A percentile compares a stretch with the other conserved stretches of the same genome.
These are phyloP conservation scores for Penicillium oxalicum DNA, from an alignment of 2,329 filamentous ascomycete genomes.

Conservation along the genomic window DNA sequence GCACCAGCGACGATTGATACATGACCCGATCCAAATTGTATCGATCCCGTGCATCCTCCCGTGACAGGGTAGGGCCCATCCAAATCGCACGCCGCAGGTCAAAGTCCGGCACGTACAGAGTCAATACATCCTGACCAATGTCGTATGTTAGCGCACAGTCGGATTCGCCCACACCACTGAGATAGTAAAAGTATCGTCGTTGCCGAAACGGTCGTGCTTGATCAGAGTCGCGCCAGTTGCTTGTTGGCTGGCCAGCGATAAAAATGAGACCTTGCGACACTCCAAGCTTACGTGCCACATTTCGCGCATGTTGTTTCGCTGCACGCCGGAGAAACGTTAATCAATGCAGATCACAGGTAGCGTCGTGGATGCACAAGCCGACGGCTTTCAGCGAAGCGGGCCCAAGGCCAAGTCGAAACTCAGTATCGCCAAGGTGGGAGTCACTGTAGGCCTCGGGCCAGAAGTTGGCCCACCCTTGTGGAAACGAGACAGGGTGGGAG, in stretches of 20 bases:
- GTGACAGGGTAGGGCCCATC: slow-evolving; percentile 38
- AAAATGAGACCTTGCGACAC: slow-evolving; percentile 49
- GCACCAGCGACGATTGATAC: slow-evolving; percentile 47
- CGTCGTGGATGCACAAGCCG: slow-evolving; percentile 4
- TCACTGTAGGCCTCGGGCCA: neutral
- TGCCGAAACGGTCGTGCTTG: slow-evolving; percentile 53
- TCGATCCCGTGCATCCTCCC: slow-evolving; percentile 53
- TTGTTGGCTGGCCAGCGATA: slow-evolving; percentile 47
- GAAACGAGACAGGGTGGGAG: neutral
- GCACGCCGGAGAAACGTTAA: slow-evolving; percentile 2
- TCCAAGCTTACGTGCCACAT: slow-evolving; percentile 40
- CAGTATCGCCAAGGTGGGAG: too few species aligned
- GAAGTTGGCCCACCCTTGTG: slow-evolving; percentile 1
- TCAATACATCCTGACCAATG: slow-evolving; percentile 55
- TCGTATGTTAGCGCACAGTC: slow-evolving; percentile 55
- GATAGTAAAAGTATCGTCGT: slow-evolving; percentile 57
- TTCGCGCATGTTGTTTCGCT: slow-evolving; percentile 48
- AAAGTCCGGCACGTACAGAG: slow-evolving; percentile 67
- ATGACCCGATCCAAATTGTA: slow-evolving; percentile 68
- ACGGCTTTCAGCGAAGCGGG: neutral
- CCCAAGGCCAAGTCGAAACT: neutral
- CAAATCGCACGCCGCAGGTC: slow-evolving; percentile 46
- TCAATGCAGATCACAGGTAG: slow-evolving; percentile 6
- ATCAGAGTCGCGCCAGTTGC: slow-evolving; percentile 54
- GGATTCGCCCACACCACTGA: slow-evolving; percentile 50